Evolutionary conservation across 2,329 filamentous ascomycete genomes (phyloP), one percentile per base, ranked within the genome.

Genomic region (Rutstroemia sp.): DNA sequence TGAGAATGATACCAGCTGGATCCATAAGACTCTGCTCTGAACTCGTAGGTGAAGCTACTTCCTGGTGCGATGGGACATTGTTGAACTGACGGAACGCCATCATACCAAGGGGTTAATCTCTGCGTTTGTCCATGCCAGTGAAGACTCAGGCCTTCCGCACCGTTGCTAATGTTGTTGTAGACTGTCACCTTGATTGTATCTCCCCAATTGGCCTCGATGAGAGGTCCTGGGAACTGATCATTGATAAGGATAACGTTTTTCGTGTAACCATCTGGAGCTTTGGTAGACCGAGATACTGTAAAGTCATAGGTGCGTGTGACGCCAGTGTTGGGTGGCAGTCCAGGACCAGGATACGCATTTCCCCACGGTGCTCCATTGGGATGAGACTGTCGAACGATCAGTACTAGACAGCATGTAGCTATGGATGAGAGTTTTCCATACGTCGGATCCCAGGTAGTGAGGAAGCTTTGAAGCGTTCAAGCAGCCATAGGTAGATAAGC

Each of bases 61-160:
- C 58, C 78, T 0, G 78, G 77, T 0, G 79, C 71, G 56, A 87
- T 81, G 2, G 86, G 84, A 60, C 86, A 90, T 67, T 89, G 84
- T 5, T 76, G 76, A 12, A 79, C 67, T 10, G 75, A 72, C 37
- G 70, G 71, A 0, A 72, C 71, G 10, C 75, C 75, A 60, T 77
- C 75, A 59, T 42, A 45, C 52, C 70, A 69, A 54, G 55, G 62
- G 19, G 51, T 61, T 14, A 38, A 25, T 49, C 56, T 67, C 61
- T 80, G 75, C 16, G 75, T 72, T 34, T 81, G 60, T 21, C 75
- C 79, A 77, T 77, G 16, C 72, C 71, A 49, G 75, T 81, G 56
- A 65, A 59, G 68, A 64, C 70, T 70, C 69, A 58, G 71, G 38
- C 65, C 62, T 52, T 70, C 64, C 42, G 62, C 53, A 34, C 58